Base-by-base conservation (phyloP, 805 yeast species). In the Wickerhamiella occidentalis region DNA sequence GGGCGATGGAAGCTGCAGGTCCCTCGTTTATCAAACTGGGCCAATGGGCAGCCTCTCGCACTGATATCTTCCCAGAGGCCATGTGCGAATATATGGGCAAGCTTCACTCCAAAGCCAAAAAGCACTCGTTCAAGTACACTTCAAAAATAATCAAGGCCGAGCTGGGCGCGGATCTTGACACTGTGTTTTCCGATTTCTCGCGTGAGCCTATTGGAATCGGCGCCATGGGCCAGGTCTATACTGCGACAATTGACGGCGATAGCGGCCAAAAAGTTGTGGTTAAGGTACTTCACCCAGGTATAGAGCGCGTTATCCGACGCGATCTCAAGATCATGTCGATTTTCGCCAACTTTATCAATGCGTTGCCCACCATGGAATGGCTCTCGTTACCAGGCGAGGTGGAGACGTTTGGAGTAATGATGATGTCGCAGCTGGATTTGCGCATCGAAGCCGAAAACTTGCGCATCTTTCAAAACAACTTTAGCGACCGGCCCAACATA, bases 1-100 rank as follows among this genome's bases (percentile, higher is more conserved):
- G 74, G 61, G 68, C 82, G 0, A 77, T 92, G 51, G 95, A 90
- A 64, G 54, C 69, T 15, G 96, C 95, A 0, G 98, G 98, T 0
- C 95, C 97, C 2, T 82, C 95, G 3, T 92, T 70, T 55, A 68
- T 70, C 51, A 69, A 70, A 64, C 73, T 92, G 51, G 98, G 97
- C 3, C 99, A 92, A 68, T 92, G 99, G 99, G 98, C 98, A 0
- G 96, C 96, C 2, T 83, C 95, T 9, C 76, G 99, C 64, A 85
- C 94, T 0, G 99, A 92, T 65, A 82, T 92, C 29, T 90, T 92
- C 66, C 82, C 95, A 2, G 69, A 67, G 43, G 84, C 75, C 37
- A 66, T 90, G 64, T 90, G 97, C 63, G 75, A 76, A 19, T 87
- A 84, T 59, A 67, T 92, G 56, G 76, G 85, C 8, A 67, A 74